Base-by-base conservation (phyloP, 2,329 filamentous ascomycete species). In the Cryphonectria radicalis region DNA sequence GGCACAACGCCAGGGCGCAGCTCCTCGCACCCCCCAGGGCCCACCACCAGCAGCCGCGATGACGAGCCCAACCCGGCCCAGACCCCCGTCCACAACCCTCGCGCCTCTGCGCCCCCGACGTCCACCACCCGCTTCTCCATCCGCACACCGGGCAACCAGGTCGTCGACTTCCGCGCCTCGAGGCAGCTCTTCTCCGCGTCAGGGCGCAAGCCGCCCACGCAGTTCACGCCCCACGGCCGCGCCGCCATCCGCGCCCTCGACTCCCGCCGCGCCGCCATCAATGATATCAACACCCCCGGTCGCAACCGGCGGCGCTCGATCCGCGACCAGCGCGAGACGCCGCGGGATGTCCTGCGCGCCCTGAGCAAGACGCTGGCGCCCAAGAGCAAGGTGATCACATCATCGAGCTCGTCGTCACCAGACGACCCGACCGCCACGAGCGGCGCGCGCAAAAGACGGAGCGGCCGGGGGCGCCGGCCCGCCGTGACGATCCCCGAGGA, bases 211-310 rank as follows among this genome's bases (percentile, higher is more conserved):
- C 72, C 4, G 2, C 72, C 72, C 17, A 73, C 69, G 22, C 72
- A 73, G 40, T 77, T 78, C 10, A 91, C 89, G 25, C 89, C 89
- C 0, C 89, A 91, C 77, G 88, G 86, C 63, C 86, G 86, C 75
- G 89, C 89, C 14, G 89, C 89, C 60, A 85, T 85, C 64, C 84
- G 87, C 63, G 85, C 88, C 43, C 83, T 91, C 67, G 85, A 90
- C 74, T 84, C 86, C 73, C 87, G 89, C 6, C 86, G 89, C 59
- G 85, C 86, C 3, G 87, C 87, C 63, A 82, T 89, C 64, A 85
- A 90, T 2, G 87, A 87, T 63, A 82, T 89, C 66, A 85, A 90
- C 73, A 91, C 89, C 0, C 89, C 89, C 0, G 88, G 88, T 25
- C 86, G 86, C 73, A 85, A 85, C 68, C 84, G 87, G 28, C 84